Conservation (phyloP, 1,284 basidiomycete genomes). For the Microbotryum lychnidis-dioicae region DNA sequence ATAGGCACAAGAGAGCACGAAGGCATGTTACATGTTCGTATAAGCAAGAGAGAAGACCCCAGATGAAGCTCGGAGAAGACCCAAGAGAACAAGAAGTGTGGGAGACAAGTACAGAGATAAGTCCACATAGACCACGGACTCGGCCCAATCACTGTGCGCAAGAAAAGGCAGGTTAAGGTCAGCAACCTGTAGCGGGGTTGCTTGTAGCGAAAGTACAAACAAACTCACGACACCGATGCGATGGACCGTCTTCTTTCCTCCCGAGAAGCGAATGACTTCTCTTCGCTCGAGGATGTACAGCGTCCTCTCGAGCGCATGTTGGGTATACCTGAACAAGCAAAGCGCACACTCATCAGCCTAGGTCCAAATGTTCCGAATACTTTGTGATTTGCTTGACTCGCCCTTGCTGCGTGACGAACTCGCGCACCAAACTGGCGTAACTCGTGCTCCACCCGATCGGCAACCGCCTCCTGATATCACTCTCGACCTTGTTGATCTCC, state of each 20-base stretch:
- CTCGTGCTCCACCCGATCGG: constrained; percentile 94
- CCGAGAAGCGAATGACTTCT: constrained; percentile 81
- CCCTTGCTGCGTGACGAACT: constrained; percentile 89
- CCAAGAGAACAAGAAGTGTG: too few relatives aligned
- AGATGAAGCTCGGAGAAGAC: too few relatives aligned
- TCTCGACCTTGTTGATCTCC: constrained; percentile 87
- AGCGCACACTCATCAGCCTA: not conserved
- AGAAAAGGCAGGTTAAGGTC: too few relatives aligned
- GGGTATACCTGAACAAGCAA: constrained; percentile 50
- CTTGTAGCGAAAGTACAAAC: too few relatives aligned
- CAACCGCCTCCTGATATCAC: constrained; percentile 75
- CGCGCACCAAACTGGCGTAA: constrained; percentile 85
- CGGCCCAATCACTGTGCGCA: too few relatives aligned
- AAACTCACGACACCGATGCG: constrained; percentile 29
- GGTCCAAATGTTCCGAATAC: not conserved
- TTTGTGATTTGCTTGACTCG: constrained; percentile 47
- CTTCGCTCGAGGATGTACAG: constrained; percentile 90
- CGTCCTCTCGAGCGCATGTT: constrained; percentile 85
- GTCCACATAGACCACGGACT: too few relatives aligned
- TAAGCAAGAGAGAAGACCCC: too few relatives aligned
- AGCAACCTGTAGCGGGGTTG: too few relatives aligned
- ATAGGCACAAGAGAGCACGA: too few relatives aligned
- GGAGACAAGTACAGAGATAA: too few relatives aligned
- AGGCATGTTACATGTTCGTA: too few relatives aligned
- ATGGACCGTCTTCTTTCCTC: constrained; percentile 31